Evolutionary conservation across 2,329 filamentous ascomycete species (phyloP).

Genomic region (Pestalotiopsis sp.): DNA sequence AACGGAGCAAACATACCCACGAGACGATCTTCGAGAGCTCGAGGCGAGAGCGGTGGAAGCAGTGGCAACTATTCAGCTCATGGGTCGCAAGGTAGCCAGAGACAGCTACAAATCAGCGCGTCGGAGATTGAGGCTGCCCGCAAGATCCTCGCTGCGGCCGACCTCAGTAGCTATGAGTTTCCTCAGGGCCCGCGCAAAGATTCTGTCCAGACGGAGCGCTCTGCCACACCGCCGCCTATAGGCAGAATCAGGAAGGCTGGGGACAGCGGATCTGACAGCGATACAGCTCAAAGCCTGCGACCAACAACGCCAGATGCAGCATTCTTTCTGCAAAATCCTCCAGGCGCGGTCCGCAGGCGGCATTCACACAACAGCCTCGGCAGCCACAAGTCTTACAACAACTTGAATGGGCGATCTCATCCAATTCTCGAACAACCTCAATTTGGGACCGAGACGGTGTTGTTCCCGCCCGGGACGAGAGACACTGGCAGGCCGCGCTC

Average conservation of each 20-base stretch:
- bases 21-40: not conserved
- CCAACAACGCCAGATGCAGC: not conserved
- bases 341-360: not conserved
- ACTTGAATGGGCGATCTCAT: not conserved
- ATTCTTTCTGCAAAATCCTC: not conserved
- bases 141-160: not conserved
- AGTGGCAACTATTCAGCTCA: not conserved
- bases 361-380: not conserved
- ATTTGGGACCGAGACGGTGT: not conserved
- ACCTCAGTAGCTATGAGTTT: not conserved
- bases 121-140: slow-evolving; percentile 7
- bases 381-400: not conserved
- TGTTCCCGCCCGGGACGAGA: not conserved
- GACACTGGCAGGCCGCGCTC: not conserved
- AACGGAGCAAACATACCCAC: not conserved
- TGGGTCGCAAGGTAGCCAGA: not conserved
- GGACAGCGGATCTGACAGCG: slow-evolving; percentile 15
- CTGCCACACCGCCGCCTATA: slow-evolving; percentile 7
- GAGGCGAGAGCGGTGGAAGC: not conserved
- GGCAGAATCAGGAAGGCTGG: not conserved
- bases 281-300: not conserved
- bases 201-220: slow-evolving; percentile 8
- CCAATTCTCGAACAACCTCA: not conserved
- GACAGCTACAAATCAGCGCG: not conserved
- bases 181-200: slow-evolving; percentile 15